Percentiles rank a stretch among this genome's conserved stretches.
These are phyloP conservation scores for Kodamaea nitidulidarum DNA, from an alignment of 805 yeast genomes.

Conservation along the genomic window DNA sequence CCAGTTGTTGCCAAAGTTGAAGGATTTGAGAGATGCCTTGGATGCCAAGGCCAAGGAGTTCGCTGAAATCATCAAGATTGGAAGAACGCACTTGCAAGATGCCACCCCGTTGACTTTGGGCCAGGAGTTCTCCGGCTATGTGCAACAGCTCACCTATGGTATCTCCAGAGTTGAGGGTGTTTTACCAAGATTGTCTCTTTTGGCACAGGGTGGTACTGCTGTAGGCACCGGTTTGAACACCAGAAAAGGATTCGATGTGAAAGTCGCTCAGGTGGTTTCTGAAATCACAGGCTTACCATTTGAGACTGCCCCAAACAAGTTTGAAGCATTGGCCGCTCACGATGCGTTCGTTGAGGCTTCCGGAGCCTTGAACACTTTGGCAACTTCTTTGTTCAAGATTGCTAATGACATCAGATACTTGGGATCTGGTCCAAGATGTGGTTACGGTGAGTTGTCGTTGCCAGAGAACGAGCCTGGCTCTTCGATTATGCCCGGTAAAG, in stretches of 20 bases:
- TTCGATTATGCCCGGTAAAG: slow-evolving; percentile 41
- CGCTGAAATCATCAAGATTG: slow-evolving; percentile 34
- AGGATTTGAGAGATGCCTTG: slow-evolving; percentile 31
- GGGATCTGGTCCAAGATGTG: slow-evolving; percentile 41
- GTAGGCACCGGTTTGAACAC: slow-evolving; percentile 42
- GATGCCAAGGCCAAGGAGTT: slow-evolving; percentile 29
- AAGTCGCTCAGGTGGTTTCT: slow-evolving; percentile 32
- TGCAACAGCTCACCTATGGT: slow-evolving; percentile 34
- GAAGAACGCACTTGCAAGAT: slow-evolving; percentile 40
- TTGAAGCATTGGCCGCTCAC: slow-evolving; percentile 40
- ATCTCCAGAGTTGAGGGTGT: slow-evolving; percentile 29
- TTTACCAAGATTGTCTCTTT: slow-evolving; percentile 30
- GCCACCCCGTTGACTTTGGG: slow-evolving; percentile 41
- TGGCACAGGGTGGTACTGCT: slow-evolving; percentile 42
- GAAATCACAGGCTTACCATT: slow-evolving; percentile 30
- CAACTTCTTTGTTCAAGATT: slow-evolving; percentile 35
- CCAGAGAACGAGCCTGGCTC: slow-evolving; percentile 41
- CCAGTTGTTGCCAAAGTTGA: slow-evolving; percentile 30
- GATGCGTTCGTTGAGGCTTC: slow-evolving; percentile 40
- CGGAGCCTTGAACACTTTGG: slow-evolving; percentile 37
- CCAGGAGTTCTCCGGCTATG: slow-evolving; percentile 39
- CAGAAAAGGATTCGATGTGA: slow-evolving; percentile 33
- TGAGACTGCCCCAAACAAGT: slow-evolving; percentile 38
- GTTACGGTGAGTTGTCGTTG: slow-evolving; percentile 37
- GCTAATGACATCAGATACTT: slow-evolving; percentile 39